phyloP scores from a whole-genome alignment of 805 yeast genomes.

The Geotrichum ghanense region DNA sequence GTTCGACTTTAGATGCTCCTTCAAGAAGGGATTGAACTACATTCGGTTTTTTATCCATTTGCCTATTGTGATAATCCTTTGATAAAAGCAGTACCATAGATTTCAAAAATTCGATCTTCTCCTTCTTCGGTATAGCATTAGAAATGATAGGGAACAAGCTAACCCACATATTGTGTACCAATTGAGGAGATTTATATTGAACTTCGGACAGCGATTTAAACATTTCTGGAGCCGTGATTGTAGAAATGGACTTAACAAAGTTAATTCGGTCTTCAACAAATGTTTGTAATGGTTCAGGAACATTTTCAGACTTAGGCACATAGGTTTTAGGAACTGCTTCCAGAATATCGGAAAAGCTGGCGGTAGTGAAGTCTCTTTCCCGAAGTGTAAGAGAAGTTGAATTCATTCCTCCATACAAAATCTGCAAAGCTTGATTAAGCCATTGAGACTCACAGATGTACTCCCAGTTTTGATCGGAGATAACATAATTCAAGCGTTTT shows the following conservation, averaged over 20 bases:
- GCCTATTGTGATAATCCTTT: slow-evolving; percentile 88
- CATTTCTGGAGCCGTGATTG: slow-evolving; percentile 40
- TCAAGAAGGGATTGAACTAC: slow-evolving; percentile 75
- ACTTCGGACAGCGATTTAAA: slow-evolving; percentile 65
- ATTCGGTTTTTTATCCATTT: slow-evolving; percentile 75
- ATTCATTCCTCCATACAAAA: slow-evolving; percentile 70
- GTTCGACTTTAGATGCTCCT: slow-evolving; percentile 61
- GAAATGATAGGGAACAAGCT: slow-evolving; percentile 74
- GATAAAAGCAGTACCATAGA: slow-evolving; percentile 68
- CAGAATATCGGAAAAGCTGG: slow-evolving; percentile 19
- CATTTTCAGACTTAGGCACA: slow-evolving; percentile 7
- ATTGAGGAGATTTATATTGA: slow-evolving; percentile 68
- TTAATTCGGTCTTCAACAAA: slow-evolving; percentile 20
- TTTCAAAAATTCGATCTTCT: slow-evolving; percentile 74
- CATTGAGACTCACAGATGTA: slow-evolving; percentile 84
- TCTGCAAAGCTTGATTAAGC: slow-evolving; percentile 86
- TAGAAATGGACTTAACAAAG: slow-evolving; percentile 28
- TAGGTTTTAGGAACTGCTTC: slow-evolving; percentile 16
- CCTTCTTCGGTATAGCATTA: slow-evolving; percentile 62
- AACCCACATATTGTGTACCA: slow-evolving; percentile 78
- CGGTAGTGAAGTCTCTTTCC: slow-evolving; percentile 8
- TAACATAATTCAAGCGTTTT: slow-evolving; percentile 72
- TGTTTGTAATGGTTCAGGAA: slow-evolving; percentile 21
- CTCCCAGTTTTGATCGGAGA: slow-evolving; percentile 98
- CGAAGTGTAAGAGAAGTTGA: slow-evolving; percentile 16